A percentile compares a stretch with the other conserved stretches of the same genome.
Conservation (phyloP, 2,329 filamentous ascomycete genomes). For the Aspergillus costaricaensis region DNA sequence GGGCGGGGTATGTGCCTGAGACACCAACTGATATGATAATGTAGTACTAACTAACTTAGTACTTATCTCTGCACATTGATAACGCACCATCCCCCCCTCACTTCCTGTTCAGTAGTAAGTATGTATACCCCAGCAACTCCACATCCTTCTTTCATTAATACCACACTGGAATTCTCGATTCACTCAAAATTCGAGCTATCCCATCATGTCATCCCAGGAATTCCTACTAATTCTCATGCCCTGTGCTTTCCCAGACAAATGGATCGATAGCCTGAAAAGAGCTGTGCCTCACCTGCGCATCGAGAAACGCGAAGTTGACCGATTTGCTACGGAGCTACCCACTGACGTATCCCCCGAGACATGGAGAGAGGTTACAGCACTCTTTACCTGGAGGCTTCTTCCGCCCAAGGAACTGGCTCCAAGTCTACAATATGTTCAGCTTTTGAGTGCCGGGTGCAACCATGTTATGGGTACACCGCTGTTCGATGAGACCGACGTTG, state of each 20-base stretch:
- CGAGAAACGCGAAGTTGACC: not conserved
- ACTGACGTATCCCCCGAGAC: not conserved
- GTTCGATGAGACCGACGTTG: constrained; percentile 3
- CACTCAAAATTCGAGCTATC: not conserved
- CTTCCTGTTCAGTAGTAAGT: no score
- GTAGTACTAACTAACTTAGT: no score
- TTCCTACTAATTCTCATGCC: constrained; percentile 1
- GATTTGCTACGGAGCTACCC: not conserved
- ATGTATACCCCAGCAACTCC: no score
- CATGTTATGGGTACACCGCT: not conserved
- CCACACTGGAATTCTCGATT: not conserved
- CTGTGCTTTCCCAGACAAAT: not conserved
- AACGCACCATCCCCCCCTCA: no score
- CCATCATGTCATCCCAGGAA: not conserved
- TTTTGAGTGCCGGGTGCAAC: constrained; percentile 4
- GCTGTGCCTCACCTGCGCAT: not conserved
- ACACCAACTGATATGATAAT: no score
- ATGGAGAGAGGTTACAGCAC: not conserved
- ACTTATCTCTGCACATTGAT: no score
- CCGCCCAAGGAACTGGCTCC: not conserved
- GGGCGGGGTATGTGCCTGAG: no score
- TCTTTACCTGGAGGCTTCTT: constrained; percentile 1
- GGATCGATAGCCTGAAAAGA: not conserved
- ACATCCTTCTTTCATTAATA: no score
- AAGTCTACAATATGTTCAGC: constrained; percentile 6